phyloP scores from a whole-genome alignment of 345 rosid species.

The Euphorbia peplus region DNA sequence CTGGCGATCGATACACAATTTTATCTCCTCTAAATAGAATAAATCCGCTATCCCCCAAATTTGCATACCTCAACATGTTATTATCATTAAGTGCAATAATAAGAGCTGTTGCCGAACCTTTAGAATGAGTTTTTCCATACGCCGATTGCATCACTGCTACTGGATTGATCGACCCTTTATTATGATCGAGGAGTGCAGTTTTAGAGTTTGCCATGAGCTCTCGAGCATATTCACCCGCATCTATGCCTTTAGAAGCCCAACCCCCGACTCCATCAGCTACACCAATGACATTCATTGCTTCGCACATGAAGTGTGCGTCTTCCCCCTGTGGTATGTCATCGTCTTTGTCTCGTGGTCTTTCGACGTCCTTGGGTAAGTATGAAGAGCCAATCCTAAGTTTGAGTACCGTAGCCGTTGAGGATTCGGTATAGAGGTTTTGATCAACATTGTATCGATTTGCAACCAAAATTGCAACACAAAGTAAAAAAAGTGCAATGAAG shows the following conservation, averaged over 20 bases:
- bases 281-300: slow-evolving; percentile 10
- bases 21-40: slow-evolving; percentile 14
- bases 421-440: too few relatives aligned
- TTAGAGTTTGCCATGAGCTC: slow-evolving; percentile 19
- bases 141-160: slow-evolving; percentile 12
- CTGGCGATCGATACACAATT: slow-evolving; percentile 8
- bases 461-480: too few relatives aligned
- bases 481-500: too few relatives aligned
- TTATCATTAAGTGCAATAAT: slow-evolving; percentile 2
- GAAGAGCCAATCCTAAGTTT: background rate
- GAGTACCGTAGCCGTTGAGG: background rate
- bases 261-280: slow-evolving; percentile 33
- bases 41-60: slow-evolving; percentile 35
- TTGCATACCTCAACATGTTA: slow-evolving; percentile 1
- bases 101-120: slow-evolving; percentile 28
- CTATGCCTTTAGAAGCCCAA: slow-evolving; percentile 18
- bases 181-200: background rate
- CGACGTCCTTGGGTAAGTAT: slow-evolving; percentile 20
- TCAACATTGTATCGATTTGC: too few relatives aligned
- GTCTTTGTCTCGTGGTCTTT: background rate
- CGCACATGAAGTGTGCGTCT: slow-evolving; percentile 22
- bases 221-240: slow-evolving; percentile 16
- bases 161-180: background rate
- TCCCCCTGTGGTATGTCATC: slow-evolving; percentile 16
- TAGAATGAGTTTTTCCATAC: background rate